A percentile compares a stretch with the other conserved stretches of the same genome.
Evolutionary conservation across 78 protist genomes (phyloP).

Genomic region (Dictyostelium purpureum): DNA sequence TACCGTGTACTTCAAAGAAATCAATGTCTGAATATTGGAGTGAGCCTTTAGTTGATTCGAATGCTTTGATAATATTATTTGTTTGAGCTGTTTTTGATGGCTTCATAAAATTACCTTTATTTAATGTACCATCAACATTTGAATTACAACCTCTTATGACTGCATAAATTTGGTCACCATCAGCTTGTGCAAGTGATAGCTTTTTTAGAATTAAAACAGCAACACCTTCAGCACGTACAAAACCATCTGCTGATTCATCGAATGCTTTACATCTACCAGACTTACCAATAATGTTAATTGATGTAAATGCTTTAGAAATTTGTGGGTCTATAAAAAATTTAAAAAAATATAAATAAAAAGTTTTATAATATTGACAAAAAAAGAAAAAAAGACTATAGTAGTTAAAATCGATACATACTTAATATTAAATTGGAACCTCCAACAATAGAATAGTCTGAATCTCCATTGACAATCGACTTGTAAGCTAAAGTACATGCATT

Average conservation of each 20-base stretch:
- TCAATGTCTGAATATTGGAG: background rate
- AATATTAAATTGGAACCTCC: constrained; percentile 85
- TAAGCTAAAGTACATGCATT: constrained; percentile 84
- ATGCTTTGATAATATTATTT: constrained; percentile 58
- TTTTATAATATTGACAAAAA: no score
- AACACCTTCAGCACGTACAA: constrained; percentile 87
- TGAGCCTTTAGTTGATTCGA: background rate
- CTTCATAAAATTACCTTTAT: background rate
- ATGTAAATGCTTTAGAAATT: background rate
- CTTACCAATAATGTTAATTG: constrained; percentile 44
- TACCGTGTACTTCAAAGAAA: constrained; percentile 90
- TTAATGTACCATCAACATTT: constrained; percentile 84
- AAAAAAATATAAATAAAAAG: no score
- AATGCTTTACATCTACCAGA: constrained; percentile 79
- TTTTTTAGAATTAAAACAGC: constrained; percentile 62
- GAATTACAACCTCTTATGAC: constrained; percentile 40
- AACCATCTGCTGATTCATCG: constrained; percentile 91
- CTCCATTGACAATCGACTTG: constrained; percentile 51
- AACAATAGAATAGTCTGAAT: constrained; percentile 74
- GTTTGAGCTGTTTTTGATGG: background rate
- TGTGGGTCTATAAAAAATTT: constrained; percentile 21
- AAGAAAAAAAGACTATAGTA: no score
- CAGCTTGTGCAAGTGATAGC: background rate
- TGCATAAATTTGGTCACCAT: constrained; percentile 61
- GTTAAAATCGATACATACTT: no score